Evolutionary conservation across 805 yeast genomes (phyloP), one percentile per base, ranked within the genome.

Genomic region (Teunomyces tritomae): DNA sequence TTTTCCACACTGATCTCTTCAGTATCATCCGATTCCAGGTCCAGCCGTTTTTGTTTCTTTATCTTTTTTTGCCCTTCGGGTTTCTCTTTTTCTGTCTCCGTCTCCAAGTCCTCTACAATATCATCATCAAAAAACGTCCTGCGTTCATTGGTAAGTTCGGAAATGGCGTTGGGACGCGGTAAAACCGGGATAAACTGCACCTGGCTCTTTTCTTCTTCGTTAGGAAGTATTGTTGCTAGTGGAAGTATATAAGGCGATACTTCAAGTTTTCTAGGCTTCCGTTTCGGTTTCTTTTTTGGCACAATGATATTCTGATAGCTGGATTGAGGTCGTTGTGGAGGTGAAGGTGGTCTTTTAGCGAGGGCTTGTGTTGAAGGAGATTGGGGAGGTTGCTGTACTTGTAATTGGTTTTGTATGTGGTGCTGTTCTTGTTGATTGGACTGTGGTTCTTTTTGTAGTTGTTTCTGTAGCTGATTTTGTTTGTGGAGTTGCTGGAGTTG

Each of bases 171-270:
- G 10, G 44, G 8, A 11, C 44, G 34, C 5, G 44, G 44, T 8
- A 41, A 20, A 14, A 41, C 44, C 34, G 35, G 24, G 24, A 41
- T 41, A 28, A 41, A 41, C 14, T 41, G 44, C 10, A 30, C 44
- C 8, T 29, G 46, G 8, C 32, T 9, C 24, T 26, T 33, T 24
- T 26, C 32, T 6, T 43, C 46, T 14, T 43, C 46, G 13, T 41
- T 41, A 2, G 40, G 17, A 4, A 54, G 32, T 9, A 54, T 44
- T 16, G 47, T 50, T 13, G 57, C 55, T 32, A 52, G 46, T 28
- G 56, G 55, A 33, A 52, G 46, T 17, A 50, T 52, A 28, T 52
- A 50, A 11, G 48, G 37, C 32, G 45, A 45, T 16, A 24, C 30
- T 4, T 29, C 33, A 8, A 13, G 33, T 26, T 28, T 28, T 9